Base-by-base conservation (phyloP, 257 asterid genomes). In the Nemophila menziesii region DNA sequence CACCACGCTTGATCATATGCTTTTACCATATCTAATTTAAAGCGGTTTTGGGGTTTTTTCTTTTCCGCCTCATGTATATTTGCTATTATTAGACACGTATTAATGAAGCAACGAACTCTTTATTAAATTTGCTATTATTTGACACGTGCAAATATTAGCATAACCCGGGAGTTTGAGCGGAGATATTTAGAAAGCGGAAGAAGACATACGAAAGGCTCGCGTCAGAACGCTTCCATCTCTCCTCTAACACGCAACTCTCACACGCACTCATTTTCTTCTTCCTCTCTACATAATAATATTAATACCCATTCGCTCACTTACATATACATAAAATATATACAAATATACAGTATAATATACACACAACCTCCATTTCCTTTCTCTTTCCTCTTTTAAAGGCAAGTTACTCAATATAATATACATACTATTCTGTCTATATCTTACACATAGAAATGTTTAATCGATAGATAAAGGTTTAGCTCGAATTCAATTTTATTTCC, bases 181-280 rank as follows among this genome's bases (percentile, higher is more conserved):
- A 61, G 75, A 79, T 64, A 62, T 71, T 70, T 70, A 53, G 64
- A 43, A 26, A 16, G 60, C 69, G 52, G 61, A 68, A 55, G 73
- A 24, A 46, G 66, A 60, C 93, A 19, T 61, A 75, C 62, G 82
- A 52, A 13, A 43, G 44, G 48, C 96, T 71, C 81, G 59, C 54
- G 87, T 44, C 67, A 57, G 39, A 57, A 56, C 68, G 65, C 75
- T 64, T 43, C 11, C 43, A 24, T 47, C 55, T 73, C 46, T 70
- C 52, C 62, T 23, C 80, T 58, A 40, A 11, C 94, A 86, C 96
- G 96, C 96, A 57, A 57, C 59, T 27, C 44, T 51, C 96, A 49
- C 84, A 66, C 9, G 24, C 39, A 0, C 43, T 13, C 34, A 18
- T 19, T 29, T 44, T 53, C 38, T 16, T 4, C 38, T 24, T 55